Percentiles rank a stretch among this genome's conserved stretches.
phyloP scores from a whole-genome alignment of 495 filamentous ascomycete species.

The Tricharina praecox region DNA sequence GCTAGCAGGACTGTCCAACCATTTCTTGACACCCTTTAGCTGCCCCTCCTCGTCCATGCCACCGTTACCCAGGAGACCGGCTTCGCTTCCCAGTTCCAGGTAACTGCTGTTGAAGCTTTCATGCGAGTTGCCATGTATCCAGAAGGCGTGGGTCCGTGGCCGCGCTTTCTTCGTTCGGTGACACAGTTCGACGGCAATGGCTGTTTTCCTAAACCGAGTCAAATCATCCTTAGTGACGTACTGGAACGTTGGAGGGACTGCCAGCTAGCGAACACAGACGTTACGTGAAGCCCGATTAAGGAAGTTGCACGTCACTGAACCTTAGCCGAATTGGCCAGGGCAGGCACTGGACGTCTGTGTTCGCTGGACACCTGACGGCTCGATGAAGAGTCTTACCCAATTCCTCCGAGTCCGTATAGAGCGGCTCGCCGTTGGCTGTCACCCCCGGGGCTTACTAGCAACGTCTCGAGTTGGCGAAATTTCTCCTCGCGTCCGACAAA shows the following conservation, averaged over 20 bases:
- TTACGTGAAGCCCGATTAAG: too few relatives aligned
- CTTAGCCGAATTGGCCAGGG: too few relatives aligned
- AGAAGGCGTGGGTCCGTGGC: not conserved
- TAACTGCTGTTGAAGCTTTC: not conserved
- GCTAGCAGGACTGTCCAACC: conserved; percentile 11
- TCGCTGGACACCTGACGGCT: too few relatives aligned
- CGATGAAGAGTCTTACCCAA: not conserved
- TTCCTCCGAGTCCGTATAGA: not conserved
- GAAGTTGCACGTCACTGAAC: too few relatives aligned
- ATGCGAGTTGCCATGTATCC: not conserved
- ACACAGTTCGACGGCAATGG: not conserved
- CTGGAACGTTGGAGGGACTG: too few relatives aligned
- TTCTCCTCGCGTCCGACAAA: not conserved
- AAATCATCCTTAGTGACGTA: too few relatives aligned
- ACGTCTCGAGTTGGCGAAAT: not conserved
- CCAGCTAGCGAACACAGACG: too few relatives aligned
- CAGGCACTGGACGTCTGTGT: too few relatives aligned
- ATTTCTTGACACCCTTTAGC: conserved; percentile 9
- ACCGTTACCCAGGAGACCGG: too few relatives aligned
- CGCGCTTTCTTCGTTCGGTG: not conserved
- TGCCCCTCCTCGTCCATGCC: too few relatives aligned
- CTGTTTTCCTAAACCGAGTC: not conserved
- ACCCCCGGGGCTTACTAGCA: not conserved
- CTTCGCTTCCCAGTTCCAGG: not conserved
- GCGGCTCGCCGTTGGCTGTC: not conserved